phyloP scores from a whole-genome alignment of 306 rosid genomes.

The Carpinus viminea region DNA sequence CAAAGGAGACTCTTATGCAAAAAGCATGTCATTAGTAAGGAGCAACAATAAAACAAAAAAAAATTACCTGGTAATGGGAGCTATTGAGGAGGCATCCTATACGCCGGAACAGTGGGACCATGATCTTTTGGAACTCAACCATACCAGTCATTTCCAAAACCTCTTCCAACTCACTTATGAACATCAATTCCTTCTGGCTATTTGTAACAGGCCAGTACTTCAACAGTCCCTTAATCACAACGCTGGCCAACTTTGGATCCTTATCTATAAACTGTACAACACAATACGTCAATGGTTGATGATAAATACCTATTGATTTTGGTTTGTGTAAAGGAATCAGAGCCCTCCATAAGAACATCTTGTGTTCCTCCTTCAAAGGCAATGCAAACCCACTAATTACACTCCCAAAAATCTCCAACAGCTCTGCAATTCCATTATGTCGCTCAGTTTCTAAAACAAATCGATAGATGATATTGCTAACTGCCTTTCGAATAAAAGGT shows the following conservation, averaged over 20 bases:
- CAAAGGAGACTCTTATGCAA: neutral
- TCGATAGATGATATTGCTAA: slow-evolving; percentile 80
- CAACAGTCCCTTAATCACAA: slow-evolving; percentile 78
- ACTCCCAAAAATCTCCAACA: slow-evolving; percentile 95
- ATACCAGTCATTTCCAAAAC: slow-evolving; percentile 83
- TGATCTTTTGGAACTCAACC: slow-evolving; percentile 84
- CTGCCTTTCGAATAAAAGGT: slow-evolving; percentile 83
- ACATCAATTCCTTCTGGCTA: slow-evolving; percentile 99
- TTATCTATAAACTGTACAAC: slow-evolving; percentile 90
- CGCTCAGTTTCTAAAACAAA: slow-evolving; percentile 90
- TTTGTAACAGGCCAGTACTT: slow-evolving; percentile 96
- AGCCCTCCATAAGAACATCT: slow-evolving; percentile 77
- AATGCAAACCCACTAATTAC: slow-evolving; percentile 94
- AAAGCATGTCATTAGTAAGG: neutral
- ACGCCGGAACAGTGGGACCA: slow-evolving; percentile 79
- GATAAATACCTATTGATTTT: slow-evolving; percentile 89
- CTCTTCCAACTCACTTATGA: slow-evolving; percentile 93
- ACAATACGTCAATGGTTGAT: slow-evolving; percentile 88
- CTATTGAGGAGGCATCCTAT: slow-evolving; percentile 77
- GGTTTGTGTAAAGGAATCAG: slow-evolving; percentile 96
- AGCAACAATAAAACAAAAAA: slow-evolving; percentile 6
- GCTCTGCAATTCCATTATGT: slow-evolving; percentile 92
- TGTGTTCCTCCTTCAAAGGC: slow-evolving; percentile 99
- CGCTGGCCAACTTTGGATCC: slow-evolving; percentile 83
- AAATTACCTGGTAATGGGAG: slow-evolving; percentile 86